A percentile compares a stretch with the other conserved stretches of the same genome.
These are phyloP conservation scores for Daldinia bambusicola DNA, from an alignment of 495 filamentous ascomycete species.

Conservation along the genomic window DNA sequence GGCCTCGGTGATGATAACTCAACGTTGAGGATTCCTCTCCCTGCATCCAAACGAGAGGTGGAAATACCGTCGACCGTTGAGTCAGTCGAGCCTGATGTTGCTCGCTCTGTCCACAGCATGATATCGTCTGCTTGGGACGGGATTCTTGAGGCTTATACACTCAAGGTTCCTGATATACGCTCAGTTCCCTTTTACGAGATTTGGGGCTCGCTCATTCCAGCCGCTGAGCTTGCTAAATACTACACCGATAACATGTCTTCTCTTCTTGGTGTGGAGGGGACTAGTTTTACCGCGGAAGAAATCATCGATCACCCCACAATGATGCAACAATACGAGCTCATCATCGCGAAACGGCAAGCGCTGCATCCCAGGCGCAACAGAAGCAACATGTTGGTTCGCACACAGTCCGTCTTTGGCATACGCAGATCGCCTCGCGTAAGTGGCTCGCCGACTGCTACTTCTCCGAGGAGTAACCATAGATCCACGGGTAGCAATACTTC, in stretches of 20 bases:
- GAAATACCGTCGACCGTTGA: conserved; percentile 27
- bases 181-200: conserved; percentile 61
- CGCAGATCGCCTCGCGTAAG: conserved; percentile 45
- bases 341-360: conserved; percentile 53
- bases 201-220: conserved; percentile 59
- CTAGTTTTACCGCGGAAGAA: conserved; percentile 55
- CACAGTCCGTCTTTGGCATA: conserved; percentile 32
- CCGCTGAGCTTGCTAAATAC: conserved; percentile 56
- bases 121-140: conserved; percentile 55
- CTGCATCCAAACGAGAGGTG: conserved; percentile 37
- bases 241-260: conserved; percentile 54
- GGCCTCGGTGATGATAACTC: conserved; percentile 51
- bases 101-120: conserved; percentile 49
- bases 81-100: conserved; percentile 41
- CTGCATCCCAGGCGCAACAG: conserved; percentile 32
- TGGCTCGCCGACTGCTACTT: conserved; percentile 4
- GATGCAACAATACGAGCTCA: conserved; percentile 59
- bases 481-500: conserved; percentile 42
- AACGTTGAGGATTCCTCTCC: conserved; percentile 52
- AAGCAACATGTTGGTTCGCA: conserved; percentile 28
- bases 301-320: conserved; percentile 60
- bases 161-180: conserved; percentile 58
- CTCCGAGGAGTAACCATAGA: conserved; percentile 20
- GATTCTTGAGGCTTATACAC: conserved; percentile 52
- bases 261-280: conserved; percentile 29